These are phyloP conservation scores for Debaryomyces udenii DNA, from an alignment of 1,139 yeast genomes.

Conservation along the genomic window DNA sequence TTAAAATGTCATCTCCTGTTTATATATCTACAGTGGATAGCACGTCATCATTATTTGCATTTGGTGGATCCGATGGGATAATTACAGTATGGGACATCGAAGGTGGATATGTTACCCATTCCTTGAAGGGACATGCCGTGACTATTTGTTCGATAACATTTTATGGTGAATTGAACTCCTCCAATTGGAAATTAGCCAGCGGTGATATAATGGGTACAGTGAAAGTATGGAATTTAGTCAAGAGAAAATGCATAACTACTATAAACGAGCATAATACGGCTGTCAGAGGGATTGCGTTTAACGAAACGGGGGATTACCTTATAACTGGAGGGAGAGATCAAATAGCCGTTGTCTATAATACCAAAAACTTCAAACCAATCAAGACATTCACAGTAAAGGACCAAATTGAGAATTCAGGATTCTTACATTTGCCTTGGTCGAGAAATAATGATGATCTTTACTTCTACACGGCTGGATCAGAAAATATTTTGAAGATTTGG, in stretches of 20 bases:
- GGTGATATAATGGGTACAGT: conserved; percentile 89
- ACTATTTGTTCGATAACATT: conserved; percentile 79
- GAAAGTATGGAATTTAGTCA: conserved; percentile 89
- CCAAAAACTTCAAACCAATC: conserved; percentile 54
- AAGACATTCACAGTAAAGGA: conserved; percentile 75
- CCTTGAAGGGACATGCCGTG: conserved; percentile 93
- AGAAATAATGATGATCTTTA: conserved; percentile 34
- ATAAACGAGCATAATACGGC: conserved; percentile 81
- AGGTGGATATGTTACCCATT: conserved; percentile 86
- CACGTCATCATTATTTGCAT: conserved; percentile 84
- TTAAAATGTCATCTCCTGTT: conserved; percentile 75
- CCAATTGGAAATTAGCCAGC: conserved; percentile 78
- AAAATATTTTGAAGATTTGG: conserved; percentile 68
- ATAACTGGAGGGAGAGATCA: conserved; percentile 91
- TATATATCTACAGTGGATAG: conserved; percentile 76
- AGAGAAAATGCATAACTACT: conserved; percentile 65
- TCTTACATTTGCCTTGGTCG: conserved; percentile 31
- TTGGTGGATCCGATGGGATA: conserved; percentile 95
- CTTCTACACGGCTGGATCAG: conserved; percentile 82
- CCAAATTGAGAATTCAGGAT: conserved; percentile 82
- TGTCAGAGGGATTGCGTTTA: conserved; percentile 81
- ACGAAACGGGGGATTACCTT: conserved; percentile 53
- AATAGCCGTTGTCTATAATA: conserved; percentile 65
- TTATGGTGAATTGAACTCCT: conserved; percentile 69
- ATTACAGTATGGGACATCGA: conserved; percentile 92